A percentile compares a stretch with the other conserved stretches of the same genome.
Evolutionary conservation across 768 basidiomycete genomes (phyloP).

Genomic region (Cystofilobasidium capitatum): DNA sequence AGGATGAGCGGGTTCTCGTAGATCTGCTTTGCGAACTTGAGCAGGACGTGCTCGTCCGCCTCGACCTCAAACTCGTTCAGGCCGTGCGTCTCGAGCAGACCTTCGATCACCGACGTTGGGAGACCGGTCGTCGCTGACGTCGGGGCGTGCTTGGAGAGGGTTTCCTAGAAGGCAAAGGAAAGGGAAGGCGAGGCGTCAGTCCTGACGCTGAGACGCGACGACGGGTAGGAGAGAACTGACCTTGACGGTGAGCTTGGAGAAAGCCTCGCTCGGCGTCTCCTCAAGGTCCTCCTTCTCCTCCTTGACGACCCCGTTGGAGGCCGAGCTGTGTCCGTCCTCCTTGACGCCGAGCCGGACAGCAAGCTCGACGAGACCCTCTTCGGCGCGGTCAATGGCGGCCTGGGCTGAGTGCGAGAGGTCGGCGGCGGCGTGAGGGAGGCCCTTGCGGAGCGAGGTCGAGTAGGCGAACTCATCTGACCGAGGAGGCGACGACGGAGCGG

Average conservation of each 20-base stretch:
- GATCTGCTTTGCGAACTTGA: conserved; percentile 89
- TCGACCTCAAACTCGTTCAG: conserved; percentile 90
- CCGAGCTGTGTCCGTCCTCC: neutral
- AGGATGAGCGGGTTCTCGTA: conserved; percentile 90
- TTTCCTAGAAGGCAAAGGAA: neutral
- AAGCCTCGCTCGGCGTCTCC: conserved; percentile 37
- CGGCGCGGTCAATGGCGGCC: conserved; percentile 4
- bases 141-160: neutral
- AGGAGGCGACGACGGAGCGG: too few relatives aligned
- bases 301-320: neutral
- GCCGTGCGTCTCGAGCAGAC: conserved; percentile 59
- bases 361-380: neutral
- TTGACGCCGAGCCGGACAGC: neutral
- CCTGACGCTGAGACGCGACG: neutral
- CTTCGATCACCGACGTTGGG: conserved; percentile 51
- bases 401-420: neutral
- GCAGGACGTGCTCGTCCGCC: conserved; percentile 61
- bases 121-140: conserved; percentile 46
- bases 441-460: conserved; percentile 6
- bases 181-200: neutral
- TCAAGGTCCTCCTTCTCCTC: neutral
- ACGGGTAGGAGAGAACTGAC: conserved; percentile 15
- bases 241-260: conserved; percentile 35
- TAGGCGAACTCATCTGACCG: neutral
- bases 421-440: neutral